Evolutionary conservation across 2,329 filamentous ascomycete genomes (phyloP).

Genomic region (Trichophyton mentagrophytes): DNA sequence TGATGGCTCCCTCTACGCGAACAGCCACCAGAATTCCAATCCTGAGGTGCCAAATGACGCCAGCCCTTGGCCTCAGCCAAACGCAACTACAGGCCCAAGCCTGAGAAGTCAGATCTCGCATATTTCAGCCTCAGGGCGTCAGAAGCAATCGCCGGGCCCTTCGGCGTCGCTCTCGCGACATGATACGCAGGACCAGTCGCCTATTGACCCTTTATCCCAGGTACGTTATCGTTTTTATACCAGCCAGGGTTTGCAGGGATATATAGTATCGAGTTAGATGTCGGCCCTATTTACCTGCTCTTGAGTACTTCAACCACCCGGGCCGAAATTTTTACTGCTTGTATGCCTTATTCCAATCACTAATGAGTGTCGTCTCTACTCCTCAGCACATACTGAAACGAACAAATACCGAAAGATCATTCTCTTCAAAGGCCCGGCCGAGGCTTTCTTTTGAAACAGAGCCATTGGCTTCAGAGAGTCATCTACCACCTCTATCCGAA

Average conservation of each 20-base stretch:
- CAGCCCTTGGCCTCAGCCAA: neutral
- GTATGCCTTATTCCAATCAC: neutral
- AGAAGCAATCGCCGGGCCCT: neutral
- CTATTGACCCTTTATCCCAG: constrained; percentile 55
- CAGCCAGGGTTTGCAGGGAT: constrained; percentile 3
- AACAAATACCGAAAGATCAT: constrained; percentile 50
- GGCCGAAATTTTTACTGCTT: neutral
- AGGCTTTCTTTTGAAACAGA: constrained; percentile 32
- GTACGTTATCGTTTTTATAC: constrained; percentile 33
- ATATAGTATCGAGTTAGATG: neutral
- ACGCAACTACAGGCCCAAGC: neutral
- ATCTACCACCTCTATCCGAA: constrained; percentile 20
- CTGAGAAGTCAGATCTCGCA: neutral
- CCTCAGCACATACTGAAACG: constrained; percentile 49
- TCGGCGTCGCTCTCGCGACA: neutral
- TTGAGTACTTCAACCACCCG: neutral
- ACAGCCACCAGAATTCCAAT: neutral
- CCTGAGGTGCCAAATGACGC: neutral
- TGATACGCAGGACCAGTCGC: constrained; percentile 5
- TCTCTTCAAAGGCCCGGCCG: constrained; percentile 34
- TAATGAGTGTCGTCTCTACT: constrained; percentile 17
- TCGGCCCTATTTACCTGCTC: neutral
- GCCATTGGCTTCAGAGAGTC: constrained; percentile 26
- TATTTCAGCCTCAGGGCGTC: neutral
- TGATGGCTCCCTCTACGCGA: neutral